Evolutionary conservation across 352 stramenopile species (phyloP), one percentile per base, ranked within the genome.

Genomic region (Phytopythium chamaehyphon): DNA sequence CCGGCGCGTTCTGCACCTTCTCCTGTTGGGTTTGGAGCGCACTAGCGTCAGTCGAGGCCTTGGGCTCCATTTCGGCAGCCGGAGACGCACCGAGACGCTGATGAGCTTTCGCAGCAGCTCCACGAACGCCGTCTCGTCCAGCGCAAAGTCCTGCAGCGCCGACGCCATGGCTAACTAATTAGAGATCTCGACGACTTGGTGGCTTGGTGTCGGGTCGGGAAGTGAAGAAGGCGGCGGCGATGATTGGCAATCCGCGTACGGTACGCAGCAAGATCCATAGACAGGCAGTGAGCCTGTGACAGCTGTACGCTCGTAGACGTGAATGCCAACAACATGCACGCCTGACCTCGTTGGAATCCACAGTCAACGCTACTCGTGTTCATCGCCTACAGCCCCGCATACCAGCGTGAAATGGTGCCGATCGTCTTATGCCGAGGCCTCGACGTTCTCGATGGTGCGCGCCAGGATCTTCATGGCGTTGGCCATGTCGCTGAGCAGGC

Each of bases 381-480:
- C 28, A 33, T 33, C 28, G 5, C 28, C 5, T 33, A n/a, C n/a
- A n/a, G n/a, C n/a, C n/a, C n/a, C n/a, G n/a, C n/a, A n/a, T n/a
- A n/a, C n/a, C 9, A 33, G 28, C 28, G 9, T 9, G 28, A 33
- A 33, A 33, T 33, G 28, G 9, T 5, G 28, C 28, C n/a, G n/a
- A n/a, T n/a, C n/a, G 28, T 8, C 39, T 18, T 35, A 47, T 24
- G 16, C 43, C 43, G 22, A 21, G 19, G 55, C 55, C n/a, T 90
- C 79, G 26, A 90, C 76, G 50, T 93, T 88, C 54, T 69, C 62
- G 61, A 96, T 86, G 31, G 88, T 91, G 47, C 66, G 72, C 28
- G 88, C 71, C n/a, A 97, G 76, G 57, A 97, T 96, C 69, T 90
- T 85, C 22, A 90, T 61, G n/a, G 85, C 89, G 48, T 96, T 71